Evolutionary conservation across 179 eudicot species (phyloP).

Genomic region (Beta corolliflora): DNA sequence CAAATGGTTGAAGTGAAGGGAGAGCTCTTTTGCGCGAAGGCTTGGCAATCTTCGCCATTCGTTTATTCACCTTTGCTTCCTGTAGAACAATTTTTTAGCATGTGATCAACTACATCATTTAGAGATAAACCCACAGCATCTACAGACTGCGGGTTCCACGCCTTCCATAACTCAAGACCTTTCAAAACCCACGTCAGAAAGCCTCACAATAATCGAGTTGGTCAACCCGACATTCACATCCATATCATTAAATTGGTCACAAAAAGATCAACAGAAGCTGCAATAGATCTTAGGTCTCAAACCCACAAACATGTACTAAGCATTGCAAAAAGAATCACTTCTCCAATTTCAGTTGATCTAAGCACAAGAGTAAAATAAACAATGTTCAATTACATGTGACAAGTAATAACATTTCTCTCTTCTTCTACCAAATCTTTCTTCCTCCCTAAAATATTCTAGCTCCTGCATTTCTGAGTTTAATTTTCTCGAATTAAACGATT

Average conservation of each 20-base stretch:
- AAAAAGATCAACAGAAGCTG: neutral
- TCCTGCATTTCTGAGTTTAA: neutral
- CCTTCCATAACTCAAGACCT: conserved; percentile 46
- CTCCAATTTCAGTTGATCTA: neutral
- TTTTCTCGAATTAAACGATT: neutral
- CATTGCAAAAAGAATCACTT: neutral
- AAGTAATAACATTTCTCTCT: neutral
- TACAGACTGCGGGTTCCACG: conserved; percentile 38
- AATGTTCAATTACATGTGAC: too few species aligned
- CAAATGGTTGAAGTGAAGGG: conserved; percentile 33
- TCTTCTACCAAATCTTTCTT: neutral
- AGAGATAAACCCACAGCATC: conserved; percentile 42
- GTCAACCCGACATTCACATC: conserved; percentile 29
- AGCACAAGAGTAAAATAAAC: neutral
- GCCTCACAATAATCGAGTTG: conserved; percentile 43
- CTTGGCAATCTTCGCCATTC: conserved; percentile 25
- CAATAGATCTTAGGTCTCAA: neutral
- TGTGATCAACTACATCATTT: conserved; percentile 45
- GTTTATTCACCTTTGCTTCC: conserved; percentile 25
- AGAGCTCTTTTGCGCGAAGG: conserved; percentile 41
- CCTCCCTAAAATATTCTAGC: neutral
- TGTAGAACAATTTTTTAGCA: conserved; percentile 38
- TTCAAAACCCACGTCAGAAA: conserved; percentile 66
- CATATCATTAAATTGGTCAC: conserved; percentile 21
- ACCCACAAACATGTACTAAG: neutral